phyloP scores from a whole-genome alignment of 2,329 filamentous ascomycete genomes.

The Beauveria sp. region DNA sequence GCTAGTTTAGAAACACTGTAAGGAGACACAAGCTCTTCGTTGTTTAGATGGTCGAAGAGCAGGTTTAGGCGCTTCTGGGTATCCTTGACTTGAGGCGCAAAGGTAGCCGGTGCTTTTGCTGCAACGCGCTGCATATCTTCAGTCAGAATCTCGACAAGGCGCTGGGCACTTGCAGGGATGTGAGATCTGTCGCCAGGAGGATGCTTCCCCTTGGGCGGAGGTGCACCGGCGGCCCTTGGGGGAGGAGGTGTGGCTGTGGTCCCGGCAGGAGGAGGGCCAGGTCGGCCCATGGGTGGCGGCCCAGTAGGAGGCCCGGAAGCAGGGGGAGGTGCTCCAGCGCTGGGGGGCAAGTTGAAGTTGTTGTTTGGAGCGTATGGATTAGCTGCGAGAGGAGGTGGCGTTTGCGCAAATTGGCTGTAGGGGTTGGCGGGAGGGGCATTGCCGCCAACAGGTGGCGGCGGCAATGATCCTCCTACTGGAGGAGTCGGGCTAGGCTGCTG shows the following conservation, averaged over 20 bases:
- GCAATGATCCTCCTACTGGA: slow-evolving; percentile 28
- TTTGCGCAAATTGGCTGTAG: slow-evolving; percentile 29
- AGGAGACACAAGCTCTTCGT: slow-evolving; percentile 78
- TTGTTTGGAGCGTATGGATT: slow-evolving; percentile 32
- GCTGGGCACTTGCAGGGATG: slow-evolving; percentile 69
- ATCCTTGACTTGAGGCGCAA: slow-evolving; percentile 83
- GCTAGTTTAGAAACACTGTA: slow-evolving; percentile 65
- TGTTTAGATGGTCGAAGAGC: slow-evolving; percentile 96
- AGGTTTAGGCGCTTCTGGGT: slow-evolving; percentile 88
- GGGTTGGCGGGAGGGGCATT: slow-evolving; percentile 39
- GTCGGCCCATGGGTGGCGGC: slow-evolving; percentile 24
- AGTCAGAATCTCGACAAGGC: slow-evolving; percentile 72
- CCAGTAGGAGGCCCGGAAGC: slow-evolving; percentile 30
- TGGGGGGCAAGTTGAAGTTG: slow-evolving; percentile 42
- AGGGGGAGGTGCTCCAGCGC: slow-evolving; percentile 30
- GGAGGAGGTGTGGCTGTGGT: slow-evolving; percentile 32
- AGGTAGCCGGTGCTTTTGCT: slow-evolving; percentile 74
- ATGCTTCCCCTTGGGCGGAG: slow-evolving; percentile 54
- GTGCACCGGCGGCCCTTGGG: slow-evolving; percentile 39
- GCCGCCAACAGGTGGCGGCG: slow-evolving; percentile 31
- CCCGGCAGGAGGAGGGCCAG: slow-evolving; percentile 22
- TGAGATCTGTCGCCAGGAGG: slow-evolving; percentile 84
- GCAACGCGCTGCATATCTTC: slow-evolving; percentile 86
- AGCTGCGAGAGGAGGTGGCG: slow-evolving; percentile 21
- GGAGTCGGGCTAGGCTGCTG: slow-evolving; percentile 43